Percentiles rank a stretch among this genome's conserved stretches.
Conservation (phyloP, 306 rosid genomes). For the Dalbergia cochinchinensis region DNA sequence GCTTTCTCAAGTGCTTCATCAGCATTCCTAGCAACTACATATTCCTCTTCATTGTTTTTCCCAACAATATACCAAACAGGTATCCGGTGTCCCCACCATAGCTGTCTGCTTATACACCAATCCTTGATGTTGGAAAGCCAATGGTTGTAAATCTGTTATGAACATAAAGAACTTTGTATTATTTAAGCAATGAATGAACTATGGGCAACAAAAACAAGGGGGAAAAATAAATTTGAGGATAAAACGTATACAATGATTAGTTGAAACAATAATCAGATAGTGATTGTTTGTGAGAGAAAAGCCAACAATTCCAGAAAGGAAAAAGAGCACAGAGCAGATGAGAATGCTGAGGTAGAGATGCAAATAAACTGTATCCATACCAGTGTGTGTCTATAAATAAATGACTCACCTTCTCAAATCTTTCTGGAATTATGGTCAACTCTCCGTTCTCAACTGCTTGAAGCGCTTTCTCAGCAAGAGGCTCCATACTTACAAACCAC, state of each 20-base stretch:
- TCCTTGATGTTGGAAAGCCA: slow-evolving; percentile 98
- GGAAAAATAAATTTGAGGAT: not conserved
- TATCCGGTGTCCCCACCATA: slow-evolving; percentile 99
- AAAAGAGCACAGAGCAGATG: too few relatives aligned
- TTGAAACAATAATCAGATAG: not conserved
- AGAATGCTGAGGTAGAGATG: not conserved
- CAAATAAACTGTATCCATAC: too few relatives aligned
- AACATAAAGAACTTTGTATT: slow-evolving; percentile 20
- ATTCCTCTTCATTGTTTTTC: slow-evolving; percentile 85
- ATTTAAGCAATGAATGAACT: slow-evolving; percentile 23
- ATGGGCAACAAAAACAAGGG: not conserved
- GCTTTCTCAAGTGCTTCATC: slow-evolving; percentile 87
- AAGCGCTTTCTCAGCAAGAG: slow-evolving; percentile 91
- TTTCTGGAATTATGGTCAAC: slow-evolving; percentile 84
- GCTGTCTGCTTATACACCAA: slow-evolving; percentile 99
- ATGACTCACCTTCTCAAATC: slow-evolving; percentile 86
- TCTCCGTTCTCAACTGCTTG: slow-evolving; percentile 85
- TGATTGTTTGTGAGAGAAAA: not conserved
- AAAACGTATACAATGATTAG: not conserved
- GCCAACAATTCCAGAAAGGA: not conserved
- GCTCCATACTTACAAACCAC: slow-evolving; percentile 98
- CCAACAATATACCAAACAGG: slow-evolving; percentile 98
- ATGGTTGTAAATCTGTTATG: slow-evolving; percentile 87
- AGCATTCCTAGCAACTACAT: slow-evolving; percentile 85
- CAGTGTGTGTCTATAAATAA: not conserved